Conservation (phyloP, 2,329 filamentous ascomycete species). For the Paecilomyces sp. region DNA sequence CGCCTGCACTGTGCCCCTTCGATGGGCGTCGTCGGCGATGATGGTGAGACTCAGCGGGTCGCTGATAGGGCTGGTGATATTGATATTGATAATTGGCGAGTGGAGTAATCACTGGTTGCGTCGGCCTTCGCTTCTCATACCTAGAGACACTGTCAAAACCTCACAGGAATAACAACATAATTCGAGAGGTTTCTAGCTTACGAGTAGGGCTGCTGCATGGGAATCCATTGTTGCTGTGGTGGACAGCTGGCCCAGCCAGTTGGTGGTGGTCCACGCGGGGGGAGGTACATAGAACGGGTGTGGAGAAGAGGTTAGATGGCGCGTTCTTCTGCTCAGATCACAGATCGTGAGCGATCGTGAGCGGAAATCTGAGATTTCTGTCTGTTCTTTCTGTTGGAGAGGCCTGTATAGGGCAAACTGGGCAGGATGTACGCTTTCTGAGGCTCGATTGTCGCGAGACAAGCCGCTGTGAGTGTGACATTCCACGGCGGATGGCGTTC, state of each 20-base stretch:
- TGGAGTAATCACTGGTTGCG: background rate
- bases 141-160: background rate
- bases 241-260: background rate
- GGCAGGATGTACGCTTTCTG: background rate
- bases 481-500: background rate
- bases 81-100: background rate
- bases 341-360: background rate
- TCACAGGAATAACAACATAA: background rate
- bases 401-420: background rate
- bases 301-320: background rate
- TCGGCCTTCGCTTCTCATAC: background rate
- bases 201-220: background rate
- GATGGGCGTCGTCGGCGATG: background rate
- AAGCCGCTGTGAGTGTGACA: background rate
- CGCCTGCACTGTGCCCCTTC: background rate
- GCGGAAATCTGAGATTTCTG: background rate
- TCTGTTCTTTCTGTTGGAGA: background rate
- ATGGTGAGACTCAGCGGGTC: background rate
- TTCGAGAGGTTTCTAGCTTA: background rate
- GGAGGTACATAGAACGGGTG: background rate
- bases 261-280: background rate
- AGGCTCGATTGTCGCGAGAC: background rate
- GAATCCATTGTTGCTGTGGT: background rate
- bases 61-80: background rate
- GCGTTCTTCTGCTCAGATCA: background rate